Conservation (phyloP, 2,329 filamentous ascomycete species). For the Cercospora beticola region DNA sequence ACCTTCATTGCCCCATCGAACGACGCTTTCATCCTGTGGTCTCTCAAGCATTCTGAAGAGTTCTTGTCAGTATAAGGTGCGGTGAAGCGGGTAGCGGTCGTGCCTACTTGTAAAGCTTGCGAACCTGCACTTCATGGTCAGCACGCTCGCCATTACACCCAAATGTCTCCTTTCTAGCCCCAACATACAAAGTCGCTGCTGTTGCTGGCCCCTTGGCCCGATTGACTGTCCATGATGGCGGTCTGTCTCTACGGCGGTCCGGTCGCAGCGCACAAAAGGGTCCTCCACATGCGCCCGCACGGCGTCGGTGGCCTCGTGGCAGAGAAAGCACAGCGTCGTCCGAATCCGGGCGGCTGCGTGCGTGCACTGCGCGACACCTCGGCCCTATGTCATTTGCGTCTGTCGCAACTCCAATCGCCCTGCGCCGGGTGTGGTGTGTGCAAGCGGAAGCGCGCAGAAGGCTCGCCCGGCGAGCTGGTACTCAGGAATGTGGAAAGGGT, state of each 20-base stretch:
- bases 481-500: not conserved
- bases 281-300: slow-evolving; percentile 12
- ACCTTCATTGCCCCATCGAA: slow-evolving; percentile 91
- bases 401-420: slow-evolving; percentile 12
- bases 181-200: slow-evolving; percentile 90
- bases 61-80: slow-evolving; percentile 1
- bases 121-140: slow-evolving; percentile 62
- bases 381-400: slow-evolving; percentile 26
- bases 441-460: slow-evolving; percentile 2
- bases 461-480: slow-evolving; percentile 10
- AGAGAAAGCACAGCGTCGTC: slow-evolving; percentile 17
- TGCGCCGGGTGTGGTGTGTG: slow-evolving; percentile 10
- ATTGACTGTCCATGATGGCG: slow-evolving; percentile 46
- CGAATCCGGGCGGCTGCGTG: slow-evolving; percentile 17
- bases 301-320: slow-evolving; percentile 17
- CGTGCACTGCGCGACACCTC: slow-evolving; percentile 10
- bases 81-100: not conserved
- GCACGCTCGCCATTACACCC: not conserved
- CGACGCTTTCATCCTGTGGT: slow-evolving; percentile 85
- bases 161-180: not conserved
- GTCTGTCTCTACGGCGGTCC: slow-evolving; percentile 6
- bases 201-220: slow-evolving; percentile 63
- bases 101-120: slow-evolving; percentile 94
- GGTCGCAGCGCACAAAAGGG: slow-evolving; percentile 11
- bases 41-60: slow-evolving; percentile 85